Evolutionary conservation across 2,329 filamentous ascomycete species (phyloP).

Genomic region (Ophiocordyceps australis): DNA sequence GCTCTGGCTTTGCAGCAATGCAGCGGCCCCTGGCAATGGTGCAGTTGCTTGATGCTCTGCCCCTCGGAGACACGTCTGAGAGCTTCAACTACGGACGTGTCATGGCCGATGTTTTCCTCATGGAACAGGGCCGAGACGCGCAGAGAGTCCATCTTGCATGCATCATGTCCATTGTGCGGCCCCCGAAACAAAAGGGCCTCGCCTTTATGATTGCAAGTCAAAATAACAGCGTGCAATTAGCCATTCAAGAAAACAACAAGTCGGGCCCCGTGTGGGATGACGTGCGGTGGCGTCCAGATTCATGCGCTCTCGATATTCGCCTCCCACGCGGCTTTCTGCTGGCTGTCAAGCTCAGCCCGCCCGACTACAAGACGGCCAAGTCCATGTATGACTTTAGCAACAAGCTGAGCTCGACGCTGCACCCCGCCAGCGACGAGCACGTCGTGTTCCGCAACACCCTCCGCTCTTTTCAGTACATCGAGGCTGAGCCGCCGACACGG

Average conservation of each 20-base stretch:
- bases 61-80: constrained; percentile 54
- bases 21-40: constrained; percentile 27
- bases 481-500: constrained; percentile 48
- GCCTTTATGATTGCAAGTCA: constrained; percentile 65
- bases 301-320: constrained; percentile 45
- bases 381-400: constrained; percentile 72
- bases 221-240: constrained; percentile 56
- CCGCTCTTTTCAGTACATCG: constrained; percentile 64
- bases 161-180: constrained; percentile 57
- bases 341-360: constrained; percentile 50
- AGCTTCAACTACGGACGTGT: constrained; percentile 69
- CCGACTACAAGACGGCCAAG: constrained; percentile 66
- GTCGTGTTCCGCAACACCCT: constrained; percentile 52
- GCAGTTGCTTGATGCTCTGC: constrained; percentile 49
- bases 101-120: constrained; percentile 54
- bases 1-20: constrained; percentile 26
- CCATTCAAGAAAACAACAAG: constrained; percentile 50
- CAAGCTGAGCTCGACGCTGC: constrained; percentile 55
- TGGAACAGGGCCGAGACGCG: constrained; percentile 52
- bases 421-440: constrained; percentile 49
- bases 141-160: constrained; percentile 55
- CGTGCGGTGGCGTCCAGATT: constrained; percentile 58
- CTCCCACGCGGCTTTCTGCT: constrained; percentile 62
- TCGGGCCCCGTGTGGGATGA: constrained; percentile 64
- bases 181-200: constrained; percentile 48